phyloP scores from a whole-genome alignment of 2,329 filamentous ascomycete genomes.

The Fusarium xyrophilum region DNA sequence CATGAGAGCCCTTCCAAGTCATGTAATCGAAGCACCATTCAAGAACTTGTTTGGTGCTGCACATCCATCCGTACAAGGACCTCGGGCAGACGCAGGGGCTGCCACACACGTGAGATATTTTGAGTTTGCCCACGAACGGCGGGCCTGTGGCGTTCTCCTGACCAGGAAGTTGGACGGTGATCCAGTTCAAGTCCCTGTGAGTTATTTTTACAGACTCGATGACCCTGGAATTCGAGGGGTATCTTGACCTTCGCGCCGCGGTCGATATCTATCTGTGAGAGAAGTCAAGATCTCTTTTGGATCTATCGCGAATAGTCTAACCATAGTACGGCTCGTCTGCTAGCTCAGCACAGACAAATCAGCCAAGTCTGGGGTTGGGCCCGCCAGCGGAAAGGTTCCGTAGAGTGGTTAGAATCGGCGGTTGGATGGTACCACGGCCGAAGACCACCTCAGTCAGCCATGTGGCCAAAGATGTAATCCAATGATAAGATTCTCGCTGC shows the following conservation, averaged over 20 bases:
- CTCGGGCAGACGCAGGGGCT: constrained; percentile 36
- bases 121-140: constrained; percentile 34
- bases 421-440: constrained; percentile 9
- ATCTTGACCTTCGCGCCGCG: constrained; percentile 13
- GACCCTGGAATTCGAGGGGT: not conserved
- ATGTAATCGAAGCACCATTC: constrained; percentile 25
- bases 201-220: constrained; percentile 25
- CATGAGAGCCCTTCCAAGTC: constrained; percentile 26
- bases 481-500: no score
- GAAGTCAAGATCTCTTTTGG: not conserved
- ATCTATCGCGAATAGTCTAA: not conserved
- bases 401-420: constrained; percentile 27
- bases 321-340: not conserved
- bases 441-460: constrained; percentile 2
- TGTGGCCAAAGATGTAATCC: constrained; percentile 4
- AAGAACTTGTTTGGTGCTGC: not conserved
- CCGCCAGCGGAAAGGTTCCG: constrained; percentile 29
- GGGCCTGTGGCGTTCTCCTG: constrained; percentile 35
- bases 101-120: constrained; percentile 24
- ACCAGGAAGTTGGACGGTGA: constrained; percentile 25
- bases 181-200: constrained; percentile 20
- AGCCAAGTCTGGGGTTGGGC: not conserved
- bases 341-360: constrained; percentile 4
- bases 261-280: not conserved
- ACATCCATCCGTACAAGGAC: constrained; percentile 1